Evolutionary conservation across 1,284 basidiomycete genomes (phyloP), one percentile per base, ranked within the genome.

Genomic region (Phaffia rhodozyma): DNA sequence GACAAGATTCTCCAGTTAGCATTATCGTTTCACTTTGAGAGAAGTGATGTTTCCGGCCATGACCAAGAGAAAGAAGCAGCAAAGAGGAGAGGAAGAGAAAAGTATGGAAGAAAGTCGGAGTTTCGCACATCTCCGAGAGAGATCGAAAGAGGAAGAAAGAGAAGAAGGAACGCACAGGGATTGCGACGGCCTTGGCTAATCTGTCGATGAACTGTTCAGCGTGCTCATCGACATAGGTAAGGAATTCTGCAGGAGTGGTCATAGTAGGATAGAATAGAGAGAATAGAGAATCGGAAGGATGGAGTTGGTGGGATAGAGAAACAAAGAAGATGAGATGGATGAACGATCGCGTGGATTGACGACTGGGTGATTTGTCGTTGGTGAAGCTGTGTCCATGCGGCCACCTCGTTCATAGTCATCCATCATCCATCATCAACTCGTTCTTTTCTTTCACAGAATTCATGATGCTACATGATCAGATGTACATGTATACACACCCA

Each of bases 151-250:
- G 23, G 29, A 23, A 25, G 0, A 5, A 7, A n/a, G 30, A 57
- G 25, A 25, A 20, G 9, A 18, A 49, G n/a, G 32, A 18, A 73
- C 77, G 68, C 69, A 89, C 89, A 60, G 90, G 88, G 68, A 96
- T 94, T 50, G 84, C 83, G 65, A 96, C 89, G n/a, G 91, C 89
- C 55, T 87, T 81, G 5, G 82, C 79, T 27, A 94, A 83, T 56
- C 90, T 82, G 65, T 84, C 75, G 67, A 97, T 87, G 73, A 92
- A 92, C 52, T 76, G 76, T 63, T 83, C 79, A 63, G 86, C 79
- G 71, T 93, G 84, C 49, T 78, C 75, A 69, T 91, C 84, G 72
- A 96, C 79, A 71, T 82, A 87, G 58, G 79, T 75, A 61, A 81
- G 70, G 73, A 86, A 82, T 55, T 79, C 70, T 20, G 75, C 66